Evolutionary conservation across 2,329 filamentous ascomycete genomes (phyloP).

Genomic region (Diaporthe vexans): DNA sequence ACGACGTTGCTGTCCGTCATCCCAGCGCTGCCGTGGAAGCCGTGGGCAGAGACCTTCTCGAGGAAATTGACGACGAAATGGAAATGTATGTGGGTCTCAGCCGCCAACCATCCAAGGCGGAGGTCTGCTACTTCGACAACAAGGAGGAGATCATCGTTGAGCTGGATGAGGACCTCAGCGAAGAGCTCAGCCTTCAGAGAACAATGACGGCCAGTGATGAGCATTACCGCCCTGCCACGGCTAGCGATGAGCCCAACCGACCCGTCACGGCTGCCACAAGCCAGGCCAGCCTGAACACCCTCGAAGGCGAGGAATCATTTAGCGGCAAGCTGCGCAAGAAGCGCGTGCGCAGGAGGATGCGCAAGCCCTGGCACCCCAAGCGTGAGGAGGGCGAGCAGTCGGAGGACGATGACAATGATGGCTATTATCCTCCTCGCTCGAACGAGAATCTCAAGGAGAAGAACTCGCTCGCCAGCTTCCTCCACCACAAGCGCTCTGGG

Average conservation of each 20-base stretch:
- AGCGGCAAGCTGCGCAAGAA: conserved; percentile 61
- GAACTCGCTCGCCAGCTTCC: conserved; percentile 36
- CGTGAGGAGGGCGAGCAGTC: conserved; percentile 47
- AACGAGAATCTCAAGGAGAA: conserved; percentile 46
- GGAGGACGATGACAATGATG: conserved; percentile 44
- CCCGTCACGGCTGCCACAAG: conserved; percentile 7
- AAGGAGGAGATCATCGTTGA: conserved; percentile 34
- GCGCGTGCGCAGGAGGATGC: conserved; percentile 55
- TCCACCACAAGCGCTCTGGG: conserved; percentile 40
- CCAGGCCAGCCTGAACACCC: conserved; percentile 27
- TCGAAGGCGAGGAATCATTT: conserved; percentile 49
- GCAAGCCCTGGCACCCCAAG: conserved; percentile 48
- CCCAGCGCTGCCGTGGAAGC: conserved; percentile 64
- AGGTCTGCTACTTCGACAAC: conserved; percentile 30
- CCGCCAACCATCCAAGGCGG: conserved; percentile 29
- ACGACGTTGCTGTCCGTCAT: conserved; percentile 41
- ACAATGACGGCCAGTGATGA: conserved; percentile 25
- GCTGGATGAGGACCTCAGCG: conserved; percentile 34
- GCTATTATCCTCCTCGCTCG: conserved; percentile 42
- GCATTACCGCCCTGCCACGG: conserved; percentile 3
- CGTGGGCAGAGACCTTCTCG: conserved; percentile 64
- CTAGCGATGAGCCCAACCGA: conserved; percentile 18
- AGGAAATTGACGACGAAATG: conserved; percentile 56
- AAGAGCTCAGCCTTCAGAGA: conserved; percentile 33
- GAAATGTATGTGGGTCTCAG: conserved; percentile 42